Evolutionary conservation across 768 basidiomycete genomes (phyloP), one percentile per base, ranked within the genome.

Genomic region (Russula griseocarnosa): DNA sequence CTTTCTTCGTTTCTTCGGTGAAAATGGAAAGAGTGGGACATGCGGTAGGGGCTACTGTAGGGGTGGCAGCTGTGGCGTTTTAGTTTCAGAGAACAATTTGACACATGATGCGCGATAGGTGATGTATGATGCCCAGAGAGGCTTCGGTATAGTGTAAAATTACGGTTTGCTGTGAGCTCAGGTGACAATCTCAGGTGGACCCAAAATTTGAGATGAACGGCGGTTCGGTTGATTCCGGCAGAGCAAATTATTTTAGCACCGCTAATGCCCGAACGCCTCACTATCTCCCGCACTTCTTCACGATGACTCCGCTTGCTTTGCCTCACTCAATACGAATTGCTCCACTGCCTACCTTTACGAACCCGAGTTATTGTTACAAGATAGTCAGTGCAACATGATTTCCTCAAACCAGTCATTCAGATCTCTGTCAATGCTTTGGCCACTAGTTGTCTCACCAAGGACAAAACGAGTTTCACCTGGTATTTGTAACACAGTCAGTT

Each of bases 231-330:
- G 55, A 26, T 55, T 28, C 54, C 55, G 40, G 42, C 38, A 60
- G 59, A 42, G 58, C 8, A 60, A 49, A 55, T 60, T 64, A 55
- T 54, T 32, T 55, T 55, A 30, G 28, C 24, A 16, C 42, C 30
- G 52, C 63, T 55, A 55, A 49, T 16, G 3, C 36, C 46, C 44
- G 47, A 46, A 58, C 34, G n/a, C 52, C 57, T 53, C 60, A 47
- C 20, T 46, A 52, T 4, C 42, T 44, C 38, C 36, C 46, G 20
- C 44, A 46, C 34, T 36, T 30, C 34, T 30, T 47, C 36, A 30
- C 30, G 7, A 5, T 5, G 44, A 54, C 28, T 55, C 44, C 32
- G 42, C 50, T 36, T 40, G 38, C 61, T 18, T 40, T 40, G 13
- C 38, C 16, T 40, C 6, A 40, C 38, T 50, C 40, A 14, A n/a